phyloP scores from a whole-genome alignment of 2,329 filamentous ascomycete genomes.

The Trichophyton equinum region DNA sequence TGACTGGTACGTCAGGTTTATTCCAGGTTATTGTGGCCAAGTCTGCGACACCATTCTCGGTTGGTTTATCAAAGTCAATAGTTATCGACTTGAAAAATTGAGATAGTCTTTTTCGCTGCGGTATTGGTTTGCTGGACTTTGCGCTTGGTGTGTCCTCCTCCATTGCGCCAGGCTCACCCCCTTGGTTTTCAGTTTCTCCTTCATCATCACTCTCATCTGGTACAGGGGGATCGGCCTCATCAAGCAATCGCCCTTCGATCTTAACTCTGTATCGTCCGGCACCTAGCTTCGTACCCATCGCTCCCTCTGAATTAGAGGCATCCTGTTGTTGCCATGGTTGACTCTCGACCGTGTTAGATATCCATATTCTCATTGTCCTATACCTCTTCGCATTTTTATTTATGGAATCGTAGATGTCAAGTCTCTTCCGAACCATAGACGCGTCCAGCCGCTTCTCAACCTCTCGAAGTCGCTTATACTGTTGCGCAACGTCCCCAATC shows the following conservation, averaged over 20 bases:
- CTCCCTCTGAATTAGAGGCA: constrained; percentile 40
- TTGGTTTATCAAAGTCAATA: constrained; percentile 39
- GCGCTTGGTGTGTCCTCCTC: constrained; percentile 43
- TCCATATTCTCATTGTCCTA: constrained; percentile 81
- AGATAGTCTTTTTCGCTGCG: constrained; percentile 32
- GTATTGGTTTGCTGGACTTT: constrained; percentile 18
- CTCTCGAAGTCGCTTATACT: constrained; percentile 75
- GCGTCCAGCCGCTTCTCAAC: constrained; percentile 81
- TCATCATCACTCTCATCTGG: constrained; percentile 41
- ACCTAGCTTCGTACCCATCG: constrained; percentile 45
- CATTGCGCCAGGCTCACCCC: constrained; percentile 43
- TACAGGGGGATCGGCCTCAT: constrained; percentile 44
- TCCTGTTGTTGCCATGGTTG: constrained; percentile 77
- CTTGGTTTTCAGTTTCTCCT: constrained; percentile 24
- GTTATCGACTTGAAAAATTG: constrained; percentile 42
- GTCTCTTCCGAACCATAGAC: constrained; percentile 81
- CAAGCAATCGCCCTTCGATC: constrained; percentile 75
- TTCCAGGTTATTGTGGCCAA: constrained; percentile 62
- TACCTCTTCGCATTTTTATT: constrained; percentile 64
- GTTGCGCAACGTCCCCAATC: constrained; percentile 66
- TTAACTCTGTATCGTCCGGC: constrained; percentile 60
- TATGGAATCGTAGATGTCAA: constrained; percentile 77
- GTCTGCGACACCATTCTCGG: constrained; percentile 31
- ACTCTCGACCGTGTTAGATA: constrained; percentile 87
- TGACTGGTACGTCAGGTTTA: constrained; percentile 51